phyloP scores from a whole-genome alignment of 2,329 filamentous ascomycete genomes.

The Epichloe aotearoae region DNA sequence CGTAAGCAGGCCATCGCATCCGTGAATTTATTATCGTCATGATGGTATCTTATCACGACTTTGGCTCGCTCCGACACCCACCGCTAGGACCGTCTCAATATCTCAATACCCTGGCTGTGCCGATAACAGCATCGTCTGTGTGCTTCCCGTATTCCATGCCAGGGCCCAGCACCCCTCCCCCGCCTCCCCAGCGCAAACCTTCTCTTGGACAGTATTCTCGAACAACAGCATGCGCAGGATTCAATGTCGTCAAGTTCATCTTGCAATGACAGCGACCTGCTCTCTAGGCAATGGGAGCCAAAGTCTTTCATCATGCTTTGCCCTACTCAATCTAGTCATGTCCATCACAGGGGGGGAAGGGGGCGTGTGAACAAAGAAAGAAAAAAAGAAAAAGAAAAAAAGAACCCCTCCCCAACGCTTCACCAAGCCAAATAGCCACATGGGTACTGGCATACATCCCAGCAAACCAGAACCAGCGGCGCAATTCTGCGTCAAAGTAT shows the following conservation, averaged over 20 bases:
- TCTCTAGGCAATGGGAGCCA: not conserved
- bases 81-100: not conserved
- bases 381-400: not conserved
- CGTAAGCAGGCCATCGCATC: not conserved
- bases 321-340: constrained; percentile 2
- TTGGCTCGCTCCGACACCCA: not conserved
- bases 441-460: no score
- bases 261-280: no score
- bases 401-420: not conserved
- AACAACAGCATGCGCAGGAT: no score
- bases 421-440: no score
- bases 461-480: no score
- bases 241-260: no score
- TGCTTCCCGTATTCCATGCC: not conserved
- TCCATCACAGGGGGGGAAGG: not conserved
- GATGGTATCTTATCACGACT: constrained; percentile 3
- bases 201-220: not conserved
- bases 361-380: constrained; percentile 1
- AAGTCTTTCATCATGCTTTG: constrained; percentile 1
- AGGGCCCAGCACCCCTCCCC: not conserved
- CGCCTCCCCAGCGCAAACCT: not conserved
- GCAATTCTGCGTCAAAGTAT: no score
- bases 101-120: not conserved
- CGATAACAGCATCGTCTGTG: constrained; percentile 1
- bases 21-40: constrained; percentile 6